phyloP scores from a whole-genome alignment of 2,329 filamentous ascomycete genomes.

The Pyricularia sp. region DNA sequence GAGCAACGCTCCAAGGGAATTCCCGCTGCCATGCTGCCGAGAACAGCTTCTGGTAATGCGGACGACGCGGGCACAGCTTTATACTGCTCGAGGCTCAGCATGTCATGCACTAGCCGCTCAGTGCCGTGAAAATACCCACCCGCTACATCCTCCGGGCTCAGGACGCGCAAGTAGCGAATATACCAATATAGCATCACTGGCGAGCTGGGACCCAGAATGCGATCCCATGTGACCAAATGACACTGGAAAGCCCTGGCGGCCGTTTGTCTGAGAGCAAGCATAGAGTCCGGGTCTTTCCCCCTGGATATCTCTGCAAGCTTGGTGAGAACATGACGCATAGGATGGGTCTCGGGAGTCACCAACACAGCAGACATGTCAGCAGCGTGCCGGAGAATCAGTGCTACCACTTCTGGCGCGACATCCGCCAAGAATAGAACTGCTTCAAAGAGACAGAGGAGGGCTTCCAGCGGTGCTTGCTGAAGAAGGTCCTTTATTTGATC shows the following conservation, averaged over 20 bases:
- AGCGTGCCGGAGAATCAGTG: constrained; percentile 1
- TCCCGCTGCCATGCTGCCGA: background rate
- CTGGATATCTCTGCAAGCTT: constrained; percentile 1
- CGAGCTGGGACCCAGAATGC: background rate
- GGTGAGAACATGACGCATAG: constrained; percentile 1
- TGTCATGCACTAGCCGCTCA: background rate
- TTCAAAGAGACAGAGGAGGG: background rate
- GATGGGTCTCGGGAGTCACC: background rate
- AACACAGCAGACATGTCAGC: constrained; percentile 2
- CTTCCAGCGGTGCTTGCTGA: background rate
- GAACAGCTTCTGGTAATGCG: background rate
- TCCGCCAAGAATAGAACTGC: background rate
- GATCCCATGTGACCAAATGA: constrained; percentile 1
- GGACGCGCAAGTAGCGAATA: background rate
- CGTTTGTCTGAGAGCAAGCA: background rate
- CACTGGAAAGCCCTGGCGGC: background rate
- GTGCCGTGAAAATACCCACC: background rate
- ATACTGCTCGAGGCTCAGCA: background rate
- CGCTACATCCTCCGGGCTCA: background rate
- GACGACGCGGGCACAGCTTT: background rate
- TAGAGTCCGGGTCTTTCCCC: background rate
- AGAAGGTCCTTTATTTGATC: constrained; percentile 2
- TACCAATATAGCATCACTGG: background rate
- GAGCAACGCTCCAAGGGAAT: background rate
- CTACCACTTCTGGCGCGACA: background rate